phyloP scores from a whole-genome alignment of 2,329 filamentous ascomycete genomes.

The Xylariaceae sp. region DNA sequence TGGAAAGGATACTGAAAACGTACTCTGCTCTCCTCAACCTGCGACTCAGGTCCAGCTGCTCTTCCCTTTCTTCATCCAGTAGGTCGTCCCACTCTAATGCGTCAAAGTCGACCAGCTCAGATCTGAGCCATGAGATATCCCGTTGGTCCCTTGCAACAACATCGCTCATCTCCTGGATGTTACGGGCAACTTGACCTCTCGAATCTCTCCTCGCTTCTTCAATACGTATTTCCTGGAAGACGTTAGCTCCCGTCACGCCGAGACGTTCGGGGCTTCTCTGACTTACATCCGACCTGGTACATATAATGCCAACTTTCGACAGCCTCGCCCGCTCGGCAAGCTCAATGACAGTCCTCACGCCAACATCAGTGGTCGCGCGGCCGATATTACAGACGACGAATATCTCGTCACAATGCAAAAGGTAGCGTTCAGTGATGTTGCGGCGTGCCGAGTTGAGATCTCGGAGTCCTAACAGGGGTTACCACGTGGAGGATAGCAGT shows the following conservation, averaged over 20 bases:
- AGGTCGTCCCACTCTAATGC: not conserved
- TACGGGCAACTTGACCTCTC: constrained; percentile 12
- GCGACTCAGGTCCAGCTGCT: not conserved
- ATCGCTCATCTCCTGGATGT: constrained; percentile 2
- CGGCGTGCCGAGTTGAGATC: constrained; percentile 37
- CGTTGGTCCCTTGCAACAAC: not conserved
- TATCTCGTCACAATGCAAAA: constrained; percentile 38
- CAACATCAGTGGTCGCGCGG: constrained; percentile 33
- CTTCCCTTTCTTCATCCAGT: not conserved
- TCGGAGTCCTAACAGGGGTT: constrained; percentile 30
- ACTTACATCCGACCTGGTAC: constrained; percentile 34
- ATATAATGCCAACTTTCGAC: constrained; percentile 35
- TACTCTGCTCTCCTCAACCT: constrained; percentile 3
- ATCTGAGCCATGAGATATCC: not conserved
- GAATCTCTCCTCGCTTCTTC: constrained; percentile 27
- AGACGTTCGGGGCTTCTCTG: no score
- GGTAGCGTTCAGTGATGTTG: constrained; percentile 36
- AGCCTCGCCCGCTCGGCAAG: constrained; percentile 30
- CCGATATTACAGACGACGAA: constrained; percentile 36
- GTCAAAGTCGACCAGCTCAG: not conserved
- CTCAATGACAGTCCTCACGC: constrained; percentile 32
- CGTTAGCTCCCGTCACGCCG: no score
- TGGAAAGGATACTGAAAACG: no score
- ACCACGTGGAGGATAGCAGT: not conserved
- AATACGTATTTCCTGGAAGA: constrained; percentile 23